These are phyloP conservation scores for Martensiomyces pterosporus DNA, from an alignment of 192 early-diverging fungal species.

Conservation along the genomic window DNA sequence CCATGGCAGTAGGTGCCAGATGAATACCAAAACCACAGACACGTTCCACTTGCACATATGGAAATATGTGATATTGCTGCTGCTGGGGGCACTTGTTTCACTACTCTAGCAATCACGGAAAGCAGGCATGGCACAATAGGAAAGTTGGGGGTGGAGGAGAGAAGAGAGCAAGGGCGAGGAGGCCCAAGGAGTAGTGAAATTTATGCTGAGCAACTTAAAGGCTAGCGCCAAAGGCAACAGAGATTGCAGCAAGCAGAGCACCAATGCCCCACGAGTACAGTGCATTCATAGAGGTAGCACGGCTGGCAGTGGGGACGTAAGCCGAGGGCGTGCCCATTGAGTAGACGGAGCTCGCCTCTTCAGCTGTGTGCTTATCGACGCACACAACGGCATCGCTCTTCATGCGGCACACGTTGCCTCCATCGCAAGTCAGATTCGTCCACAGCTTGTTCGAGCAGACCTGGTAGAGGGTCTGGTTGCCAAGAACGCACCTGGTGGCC, in stretches of 20 bases:
- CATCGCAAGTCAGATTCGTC: slow-evolving; percentile 33
- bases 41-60: too few relatives aligned
- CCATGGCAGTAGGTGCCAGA: too few relatives aligned
- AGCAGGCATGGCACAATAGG: too few relatives aligned
- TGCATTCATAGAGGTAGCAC: slow-evolving; percentile 1
- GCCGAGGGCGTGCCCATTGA: background rate
- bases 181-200: background rate
- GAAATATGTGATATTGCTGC: too few relatives aligned
- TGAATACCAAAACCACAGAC: too few relatives aligned
- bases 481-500: slow-evolving; percentile 16
- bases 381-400: slow-evolving; percentile 20
- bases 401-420: slow-evolving; percentile 27
- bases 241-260: slow-evolving; percentile 7
- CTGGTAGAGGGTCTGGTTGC: slow-evolving; percentile 25
- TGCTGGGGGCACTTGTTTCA: too few relatives aligned
- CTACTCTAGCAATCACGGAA: too few relatives aligned
- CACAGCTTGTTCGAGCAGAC: slow-evolving; percentile 34
- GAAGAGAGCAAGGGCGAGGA: background rate
- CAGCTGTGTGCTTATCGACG: slow-evolving; percentile 14
- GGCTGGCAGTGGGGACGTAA: background rate
- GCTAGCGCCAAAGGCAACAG: slow-evolving; percentile 16
- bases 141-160: background rate
- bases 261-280: slow-evolving; percentile 14
- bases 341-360: background rate
- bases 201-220: slow-evolving; percentile 2